A percentile compares a stretch with the other conserved stretches of the same genome.
phyloP scores from a whole-genome alignment of 2,329 filamentous ascomycete species.

The Beauveria medogensis region DNA sequence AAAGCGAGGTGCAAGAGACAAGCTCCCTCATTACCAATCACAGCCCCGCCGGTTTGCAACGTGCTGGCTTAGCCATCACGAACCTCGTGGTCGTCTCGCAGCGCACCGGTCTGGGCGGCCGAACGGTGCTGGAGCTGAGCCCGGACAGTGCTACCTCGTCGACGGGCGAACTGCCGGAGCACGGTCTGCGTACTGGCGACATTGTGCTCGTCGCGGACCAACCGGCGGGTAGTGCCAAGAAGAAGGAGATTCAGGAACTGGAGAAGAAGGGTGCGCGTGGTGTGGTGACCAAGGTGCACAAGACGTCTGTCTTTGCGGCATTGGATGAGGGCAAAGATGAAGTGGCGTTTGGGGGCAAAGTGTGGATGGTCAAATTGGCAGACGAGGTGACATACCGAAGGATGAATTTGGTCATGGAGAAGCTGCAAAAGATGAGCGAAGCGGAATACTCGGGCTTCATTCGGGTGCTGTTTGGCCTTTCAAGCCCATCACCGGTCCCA shows the following conservation, averaged over 20 bases:
- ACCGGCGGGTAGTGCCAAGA: conserved; percentile 62
- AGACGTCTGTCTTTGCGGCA: conserved; percentile 54
- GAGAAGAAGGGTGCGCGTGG: conserved; percentile 61
- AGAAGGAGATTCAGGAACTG: conserved; percentile 62
- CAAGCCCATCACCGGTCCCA: conserved; percentile 41
- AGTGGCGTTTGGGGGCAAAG: conserved; percentile 34
- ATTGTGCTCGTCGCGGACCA: conserved; percentile 71
- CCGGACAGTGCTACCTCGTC: conserved; percentile 60
- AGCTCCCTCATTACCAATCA: conserved; percentile 57
- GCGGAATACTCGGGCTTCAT: conserved; percentile 52
- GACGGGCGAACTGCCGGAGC: conserved; percentile 55
- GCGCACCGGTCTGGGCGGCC: conserved; percentile 86
- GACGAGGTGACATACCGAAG: conserved; percentile 60
- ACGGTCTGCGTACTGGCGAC: conserved; percentile 69
- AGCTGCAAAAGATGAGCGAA: conserved; percentile 48
- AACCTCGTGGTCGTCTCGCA: conserved; percentile 68
- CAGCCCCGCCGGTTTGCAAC: conserved; percentile 61
- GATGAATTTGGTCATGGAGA: conserved; percentile 58
- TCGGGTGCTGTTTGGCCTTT: conserved; percentile 53
- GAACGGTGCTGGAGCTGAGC: conserved; percentile 74
- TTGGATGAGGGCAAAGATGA: conserved; percentile 57
- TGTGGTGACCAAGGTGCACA: conserved; percentile 59
- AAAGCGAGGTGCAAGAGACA: conserved; percentile 64
- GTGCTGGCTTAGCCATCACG: conserved; percentile 69
- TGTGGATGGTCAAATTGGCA: conserved; percentile 60